Conservation (phyloP, 2,329 filamentous ascomycete genomes). For the Xylariaceae sp. region DNA sequence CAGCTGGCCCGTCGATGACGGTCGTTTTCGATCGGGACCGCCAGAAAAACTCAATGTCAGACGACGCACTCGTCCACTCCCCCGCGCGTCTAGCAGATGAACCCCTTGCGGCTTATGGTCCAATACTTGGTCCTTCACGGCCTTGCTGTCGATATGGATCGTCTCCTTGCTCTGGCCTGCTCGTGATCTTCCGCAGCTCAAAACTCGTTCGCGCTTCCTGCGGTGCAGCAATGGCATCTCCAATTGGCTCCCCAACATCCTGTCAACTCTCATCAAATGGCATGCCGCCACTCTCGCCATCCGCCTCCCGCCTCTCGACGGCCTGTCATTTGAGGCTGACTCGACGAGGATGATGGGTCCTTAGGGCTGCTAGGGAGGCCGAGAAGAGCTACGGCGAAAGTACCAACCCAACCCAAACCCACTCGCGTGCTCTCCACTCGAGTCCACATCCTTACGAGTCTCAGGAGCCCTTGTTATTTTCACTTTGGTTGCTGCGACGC, state of each 20-base stretch:
- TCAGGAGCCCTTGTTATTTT: constrained; percentile 10
- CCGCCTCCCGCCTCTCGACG: neutral
- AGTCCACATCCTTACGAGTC: constrained; percentile 17
- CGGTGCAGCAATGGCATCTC: too few species aligned
- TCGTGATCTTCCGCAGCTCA: neutral
- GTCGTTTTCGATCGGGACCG: too few species aligned
- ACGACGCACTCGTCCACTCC: neutral
- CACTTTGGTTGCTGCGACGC: constrained; percentile 4
- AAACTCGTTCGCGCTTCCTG: too few species aligned
- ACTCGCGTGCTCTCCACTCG: constrained; percentile 16
- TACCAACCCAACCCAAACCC: neutral
- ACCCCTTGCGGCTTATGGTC: neutral
- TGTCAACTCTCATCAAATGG: neutral
- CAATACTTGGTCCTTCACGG: neutral
- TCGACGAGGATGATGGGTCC: neutral
- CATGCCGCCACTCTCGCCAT: neutral
- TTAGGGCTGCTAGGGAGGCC: neutral
- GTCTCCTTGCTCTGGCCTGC: neutral
- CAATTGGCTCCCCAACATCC: neutral
- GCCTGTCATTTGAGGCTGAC: neutral
- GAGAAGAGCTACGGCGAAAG: neutral
- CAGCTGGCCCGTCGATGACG: neutral
- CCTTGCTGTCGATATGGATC: neutral
- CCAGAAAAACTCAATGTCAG: too few species aligned
- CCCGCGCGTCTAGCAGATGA: neutral